These are phyloP conservation scores for Penicillium sp. DNA, from an alignment of 2,329 filamentous ascomycete genomes.

Conservation along the genomic window DNA sequence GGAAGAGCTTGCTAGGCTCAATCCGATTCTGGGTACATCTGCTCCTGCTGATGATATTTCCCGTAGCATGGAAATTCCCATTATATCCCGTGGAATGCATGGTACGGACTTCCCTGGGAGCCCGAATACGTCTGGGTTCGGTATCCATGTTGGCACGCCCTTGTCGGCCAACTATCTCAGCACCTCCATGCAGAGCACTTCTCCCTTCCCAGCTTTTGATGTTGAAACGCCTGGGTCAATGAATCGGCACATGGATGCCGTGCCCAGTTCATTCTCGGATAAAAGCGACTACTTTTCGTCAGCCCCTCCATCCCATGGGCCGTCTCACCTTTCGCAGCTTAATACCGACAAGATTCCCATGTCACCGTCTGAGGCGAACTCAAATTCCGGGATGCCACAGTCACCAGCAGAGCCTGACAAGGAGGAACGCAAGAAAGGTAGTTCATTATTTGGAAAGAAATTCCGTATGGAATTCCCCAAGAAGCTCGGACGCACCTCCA, in stretches of 20 bases:
- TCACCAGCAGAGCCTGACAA: conserved; percentile 56
- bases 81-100: conserved; percentile 45
- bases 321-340: conserved; percentile 7
- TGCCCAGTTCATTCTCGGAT: conserved; percentile 55
- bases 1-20: conserved; percentile 55
- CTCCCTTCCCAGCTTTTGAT: conserved; percentile 26
- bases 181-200: conserved; percentile 32
- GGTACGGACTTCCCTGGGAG: conserved; percentile 57
- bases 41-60: conserved; percentile 51
- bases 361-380: conserved; percentile 42
- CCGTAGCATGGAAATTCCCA: conserved; percentile 27
- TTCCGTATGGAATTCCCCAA: conserved; percentile 75
- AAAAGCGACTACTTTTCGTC: conserved; percentile 74
- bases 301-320: conserved; percentile 41
- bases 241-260: conserved; percentile 49
- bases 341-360: conserved; percentile 51
- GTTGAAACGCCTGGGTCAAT: conserved; percentile 33
- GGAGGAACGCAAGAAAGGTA: conserved; percentile 55
- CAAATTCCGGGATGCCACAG: conserved; percentile 43
- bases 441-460: conserved; percentile 73
- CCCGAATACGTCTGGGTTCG: conserved; percentile 68
- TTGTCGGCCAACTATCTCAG: conserved; percentile 26
- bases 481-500: conserved; percentile 67
- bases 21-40: conserved; percentile 53
- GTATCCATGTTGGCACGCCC: conserved; percentile 64